Evolutionary conservation across 495 filamentous ascomycete species (phyloP), one percentile per base, ranked within the genome.

Genomic region (Ramalina intermedia): DNA sequence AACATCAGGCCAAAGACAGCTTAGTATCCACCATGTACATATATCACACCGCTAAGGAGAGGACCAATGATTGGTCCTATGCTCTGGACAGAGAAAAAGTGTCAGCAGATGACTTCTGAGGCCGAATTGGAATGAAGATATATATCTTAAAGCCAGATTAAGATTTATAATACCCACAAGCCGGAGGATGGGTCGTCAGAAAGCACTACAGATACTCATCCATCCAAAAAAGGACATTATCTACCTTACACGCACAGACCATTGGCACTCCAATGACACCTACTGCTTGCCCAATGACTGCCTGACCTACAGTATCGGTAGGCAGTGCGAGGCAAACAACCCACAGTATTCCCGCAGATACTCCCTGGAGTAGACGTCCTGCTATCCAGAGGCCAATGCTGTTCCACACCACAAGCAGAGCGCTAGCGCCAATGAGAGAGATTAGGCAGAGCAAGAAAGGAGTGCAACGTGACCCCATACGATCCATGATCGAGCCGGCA

Each of bases 261-360:
- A 55, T 43, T n/a, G 39, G 46, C 21, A 36, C 29, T 13, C 46
- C 14, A 6, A 47, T 51, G 16, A 27, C 46, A 7, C 58, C 58
- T 36, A 58, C 48, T 21, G 41, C 50, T 18, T 54, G 33, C 8
- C 50, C 56, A 29, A 59, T 33, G n/a, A 45, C 46, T 13, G 46
- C 41, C 3, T 24, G 24, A 16, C 41, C 55, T n/a, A 59, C 56
- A 5, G 56, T 51, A 26, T 59, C 56, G 13, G 47, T 51, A 17
- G 61, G 26, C 9, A 63, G 43, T 16, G 58, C 60, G 14, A 61
- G 51, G 11, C 55, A 57, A 26, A 53, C 46, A 0, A 77, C 79
- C 84, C 85, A 93, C 4, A 93, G 82, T 1, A 88, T 73, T 3
- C 82, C 80, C 2, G 83, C 82, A 16, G 79, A 80, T 3, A 79